Evolutionary conservation across 2,329 filamentous ascomycete genomes (phyloP).

Genomic region (Venturia asperata): DNA sequence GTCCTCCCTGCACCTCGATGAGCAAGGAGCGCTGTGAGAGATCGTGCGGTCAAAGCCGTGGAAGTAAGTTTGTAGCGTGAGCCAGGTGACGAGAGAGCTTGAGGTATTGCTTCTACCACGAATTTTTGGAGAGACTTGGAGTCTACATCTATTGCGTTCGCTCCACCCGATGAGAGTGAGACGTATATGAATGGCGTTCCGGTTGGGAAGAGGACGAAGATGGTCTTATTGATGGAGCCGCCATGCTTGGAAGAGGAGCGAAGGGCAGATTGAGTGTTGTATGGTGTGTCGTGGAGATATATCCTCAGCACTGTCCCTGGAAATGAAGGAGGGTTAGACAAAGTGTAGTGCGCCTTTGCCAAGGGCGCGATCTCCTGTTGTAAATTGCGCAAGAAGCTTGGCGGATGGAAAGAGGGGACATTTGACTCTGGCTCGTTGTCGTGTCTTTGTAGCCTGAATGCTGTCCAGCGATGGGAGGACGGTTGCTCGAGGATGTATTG

Average conservation of each 20-base stretch:
- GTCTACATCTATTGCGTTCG: constrained; percentile 24
- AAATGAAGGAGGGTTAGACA: constrained; percentile 62
- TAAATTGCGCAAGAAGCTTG: constrained; percentile 70
- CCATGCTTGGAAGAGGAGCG: constrained; percentile 21
- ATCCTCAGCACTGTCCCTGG: constrained; percentile 70
- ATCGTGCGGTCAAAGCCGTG: constrained; percentile 64
- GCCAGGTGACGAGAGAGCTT: constrained; percentile 68
- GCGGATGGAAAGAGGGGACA: constrained; percentile 67
- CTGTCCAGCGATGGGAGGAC: constrained; percentile 46
- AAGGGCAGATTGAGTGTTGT: constrained; percentile 46
- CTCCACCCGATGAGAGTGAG: constrained; percentile 39
- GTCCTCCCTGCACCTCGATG: constrained; percentile 62
- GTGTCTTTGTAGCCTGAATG: constrained; percentile 37
- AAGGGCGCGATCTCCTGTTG: constrained; percentile 68
- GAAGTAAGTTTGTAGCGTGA: constrained; percentile 62
- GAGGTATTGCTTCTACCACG: constrained; percentile 72
- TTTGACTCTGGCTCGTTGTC: constrained; percentile 32
- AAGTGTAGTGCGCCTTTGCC: constrained; percentile 76
- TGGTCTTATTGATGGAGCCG: constrained; percentile 54
- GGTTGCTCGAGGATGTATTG: constrained; percentile 49
- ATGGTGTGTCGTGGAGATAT: constrained; percentile 73
- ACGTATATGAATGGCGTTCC: constrained; percentile 69
- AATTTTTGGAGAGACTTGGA: constrained; percentile 35
- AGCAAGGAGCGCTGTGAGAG: constrained; percentile 61
- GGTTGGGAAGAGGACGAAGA: constrained; percentile 78